Conservation (phyloP, 768 basidiomycete species). For the Tricholoma matsutake region DNA sequence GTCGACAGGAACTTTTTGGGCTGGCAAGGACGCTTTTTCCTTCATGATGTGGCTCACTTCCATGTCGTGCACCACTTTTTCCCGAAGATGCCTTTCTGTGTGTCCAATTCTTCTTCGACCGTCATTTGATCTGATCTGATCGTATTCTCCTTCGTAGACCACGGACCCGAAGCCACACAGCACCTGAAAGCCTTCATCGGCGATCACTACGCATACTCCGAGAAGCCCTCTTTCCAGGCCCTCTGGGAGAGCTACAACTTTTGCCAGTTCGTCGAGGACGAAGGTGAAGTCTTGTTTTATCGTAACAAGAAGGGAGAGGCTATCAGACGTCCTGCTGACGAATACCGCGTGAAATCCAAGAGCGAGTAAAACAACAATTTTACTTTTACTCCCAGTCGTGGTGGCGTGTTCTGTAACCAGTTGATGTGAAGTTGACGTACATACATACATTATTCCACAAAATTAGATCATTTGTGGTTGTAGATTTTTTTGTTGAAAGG, state of each 20-base stretch:
- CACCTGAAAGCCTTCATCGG: slow-evolving; percentile 48
- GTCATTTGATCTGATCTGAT: background rate
- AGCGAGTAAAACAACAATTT: too few relatives aligned
- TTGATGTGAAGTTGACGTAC: too few relatives aligned
- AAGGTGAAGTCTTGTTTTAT: slow-evolving; percentile 48
- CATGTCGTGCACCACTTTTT: slow-evolving; percentile 57
- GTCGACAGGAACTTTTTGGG: slow-evolving; percentile 57
- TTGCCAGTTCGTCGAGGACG: slow-evolving; percentile 59
- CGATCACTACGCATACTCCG: slow-evolving; percentile 46
- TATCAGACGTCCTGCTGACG: slow-evolving; percentile 30
- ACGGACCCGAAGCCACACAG: slow-evolving; percentile 50
- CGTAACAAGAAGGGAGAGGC: slow-evolving; percentile 40
- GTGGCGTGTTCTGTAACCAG: too few relatives aligned
- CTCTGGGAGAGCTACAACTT: slow-evolving; percentile 56
- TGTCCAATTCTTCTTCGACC: background rate
- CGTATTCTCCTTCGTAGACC: slow-evolving; percentile 31
- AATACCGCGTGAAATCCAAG: slow-evolving; percentile 3
- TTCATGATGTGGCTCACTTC: slow-evolving; percentile 61
- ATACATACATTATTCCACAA: too few relatives aligned
- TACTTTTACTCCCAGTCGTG: too few relatives aligned
- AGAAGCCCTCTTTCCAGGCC: slow-evolving; percentile 39
- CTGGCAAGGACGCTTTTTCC: slow-evolving; percentile 64
- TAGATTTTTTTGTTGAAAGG: too few relatives aligned
- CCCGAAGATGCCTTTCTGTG: slow-evolving; percentile 21
- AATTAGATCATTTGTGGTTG: too few relatives aligned